Base-by-base conservation (phyloP, 164 flowering plant species). In the Hamamelis virginiana region DNA sequence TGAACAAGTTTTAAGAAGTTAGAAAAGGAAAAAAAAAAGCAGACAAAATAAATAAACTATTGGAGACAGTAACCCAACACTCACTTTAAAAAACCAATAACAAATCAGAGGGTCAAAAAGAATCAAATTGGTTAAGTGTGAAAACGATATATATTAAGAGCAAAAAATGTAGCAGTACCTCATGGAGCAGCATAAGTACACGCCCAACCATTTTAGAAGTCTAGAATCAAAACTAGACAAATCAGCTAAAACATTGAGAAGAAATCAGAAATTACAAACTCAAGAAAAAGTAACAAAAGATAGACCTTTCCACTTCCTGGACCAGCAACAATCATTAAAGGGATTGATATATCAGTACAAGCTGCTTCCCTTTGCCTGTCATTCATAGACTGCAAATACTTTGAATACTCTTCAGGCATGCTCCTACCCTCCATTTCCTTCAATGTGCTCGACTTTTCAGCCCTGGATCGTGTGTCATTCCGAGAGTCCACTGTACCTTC, bases 141-240 rank as follows among this genome's bases (percentile, higher is more conserved):
- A 22, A 5, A 33, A 33, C 2, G 6, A 33, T 2, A 33, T 33
- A 2, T 6, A 33, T 33, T 33, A 33, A 33, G 6, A 33, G 4
- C 41, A 33, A 33, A 33, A 33, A 72, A n/a, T 60, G 28, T 27
- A 27, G 57, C n/a, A 69, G 38, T 86, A 91, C 98, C 98, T 91
- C 83, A 72, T 80, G 74, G 15, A 92, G 88, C 73, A 92, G 77
- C 84, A 83, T 80, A 67, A 94, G 66, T 64, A 94, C 83, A 25
- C 98, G 95, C 26, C 97, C 98, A 81, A 92, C 98, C 95, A 94
- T 94, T 27, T 96, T 94, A 1, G 98, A 90, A 43, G 98, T 94
- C 98, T 94, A 82, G 50, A 14, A 79, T 56, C 51, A 67, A 64
- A 67, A 66, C 22, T n/a, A 77, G 60, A 28, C 25, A 61, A 19